A percentile compares a stretch with the other conserved stretches of the same genome.
phyloP scores from a whole-genome alignment of 2,329 filamentous ascomycete genomes.

The Monosporascus sp. region DNA sequence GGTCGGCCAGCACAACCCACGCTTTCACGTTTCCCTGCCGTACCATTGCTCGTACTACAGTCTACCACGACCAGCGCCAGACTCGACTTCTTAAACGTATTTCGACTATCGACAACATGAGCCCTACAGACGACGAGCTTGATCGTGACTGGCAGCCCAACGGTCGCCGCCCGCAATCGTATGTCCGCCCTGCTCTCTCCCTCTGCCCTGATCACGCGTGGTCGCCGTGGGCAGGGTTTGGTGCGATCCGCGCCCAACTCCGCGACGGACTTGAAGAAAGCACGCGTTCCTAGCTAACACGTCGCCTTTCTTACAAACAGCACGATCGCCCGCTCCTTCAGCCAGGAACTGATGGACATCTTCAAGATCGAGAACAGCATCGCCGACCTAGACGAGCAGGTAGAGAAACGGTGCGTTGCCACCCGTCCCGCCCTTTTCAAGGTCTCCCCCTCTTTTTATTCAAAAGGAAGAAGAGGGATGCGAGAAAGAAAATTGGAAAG shows the following conservation, averaged over 20 bases:
- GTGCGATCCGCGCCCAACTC: too few species aligned
- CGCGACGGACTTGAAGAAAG: not conserved
- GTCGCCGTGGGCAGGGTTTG: too few species aligned
- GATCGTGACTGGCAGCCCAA: conserved; percentile 77
- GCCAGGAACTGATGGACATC: conserved; percentile 77
- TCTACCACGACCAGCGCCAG: too few species aligned
- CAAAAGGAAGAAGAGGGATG: not conserved
- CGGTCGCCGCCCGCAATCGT: conserved; percentile 77
- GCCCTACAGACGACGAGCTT: conserved; percentile 60
- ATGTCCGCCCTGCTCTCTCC: conserved; percentile 58
- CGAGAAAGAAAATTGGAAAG: not conserved
- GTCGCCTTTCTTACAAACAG: conserved; percentile 39
- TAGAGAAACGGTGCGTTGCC: conserved; percentile 73
- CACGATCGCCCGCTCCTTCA: conserved; percentile 83
- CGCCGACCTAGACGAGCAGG: conserved; percentile 65
- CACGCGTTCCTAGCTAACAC: conserved; percentile 16
- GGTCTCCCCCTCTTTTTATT: conserved; percentile 1
- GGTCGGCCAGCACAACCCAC: not conserved
- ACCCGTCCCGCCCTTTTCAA: conserved; percentile 1
- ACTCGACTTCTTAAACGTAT: not conserved
- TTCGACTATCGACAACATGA: conserved; percentile 20
- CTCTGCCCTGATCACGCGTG: not conserved
- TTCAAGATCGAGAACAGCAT: conserved; percentile 82
- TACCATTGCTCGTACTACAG: too few species aligned
- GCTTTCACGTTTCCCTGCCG: too few species aligned